Evolutionary conservation across 805 yeast species (phyloP).

Genomic region (Pichia kluyveri): DNA sequence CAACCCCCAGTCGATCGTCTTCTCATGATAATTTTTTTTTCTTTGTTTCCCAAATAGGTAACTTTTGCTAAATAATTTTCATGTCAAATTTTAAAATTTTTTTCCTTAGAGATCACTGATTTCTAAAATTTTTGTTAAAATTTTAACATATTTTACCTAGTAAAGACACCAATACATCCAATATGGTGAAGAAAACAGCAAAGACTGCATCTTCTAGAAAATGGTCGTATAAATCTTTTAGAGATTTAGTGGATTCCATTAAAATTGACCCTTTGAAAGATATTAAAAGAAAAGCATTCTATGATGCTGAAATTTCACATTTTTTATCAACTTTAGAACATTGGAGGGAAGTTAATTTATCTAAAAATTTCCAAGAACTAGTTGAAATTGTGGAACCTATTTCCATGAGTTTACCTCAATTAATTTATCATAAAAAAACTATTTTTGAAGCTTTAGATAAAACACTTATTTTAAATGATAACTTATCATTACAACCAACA

Average conservation of each 20-base stretch:
- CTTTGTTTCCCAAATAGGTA: neutral
- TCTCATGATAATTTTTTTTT: neutral
- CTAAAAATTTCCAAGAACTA: slow-evolving; percentile 62
- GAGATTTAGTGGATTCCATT: slow-evolving; percentile 74
- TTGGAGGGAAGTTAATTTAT: slow-evolving; percentile 81
- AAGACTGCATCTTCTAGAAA: slow-evolving; percentile 48
- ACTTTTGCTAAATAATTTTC: neutral
- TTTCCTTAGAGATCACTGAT: too few relatives aligned
- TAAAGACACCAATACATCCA: too few relatives aligned
- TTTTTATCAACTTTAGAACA: slow-evolving; percentile 71
- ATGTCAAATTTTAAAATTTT: neutral
- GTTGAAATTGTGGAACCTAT: slow-evolving; percentile 43
- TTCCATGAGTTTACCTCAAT: slow-evolving; percentile 69
- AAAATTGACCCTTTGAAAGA: slow-evolving; percentile 64
- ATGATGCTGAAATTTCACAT: slow-evolving; percentile 68
- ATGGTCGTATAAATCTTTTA: slow-evolving; percentile 66
- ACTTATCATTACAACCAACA: slow-evolving; percentile 67
- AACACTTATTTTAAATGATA: slow-evolving; percentile 48
- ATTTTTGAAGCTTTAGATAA: slow-evolving; percentile 39
- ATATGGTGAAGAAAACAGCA: slow-evolving; percentile 29
- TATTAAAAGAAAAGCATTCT: slow-evolving; percentile 50
- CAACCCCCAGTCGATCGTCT: neutral
- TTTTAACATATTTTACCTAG: too few relatives aligned
- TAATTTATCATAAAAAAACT: slow-evolving; percentile 57
- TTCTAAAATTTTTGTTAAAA: too few relatives aligned